These are phyloP conservation scores for Prunus yedoensis DNA, from an alignment of 331 rosid species.

Conservation along the genomic window DNA sequence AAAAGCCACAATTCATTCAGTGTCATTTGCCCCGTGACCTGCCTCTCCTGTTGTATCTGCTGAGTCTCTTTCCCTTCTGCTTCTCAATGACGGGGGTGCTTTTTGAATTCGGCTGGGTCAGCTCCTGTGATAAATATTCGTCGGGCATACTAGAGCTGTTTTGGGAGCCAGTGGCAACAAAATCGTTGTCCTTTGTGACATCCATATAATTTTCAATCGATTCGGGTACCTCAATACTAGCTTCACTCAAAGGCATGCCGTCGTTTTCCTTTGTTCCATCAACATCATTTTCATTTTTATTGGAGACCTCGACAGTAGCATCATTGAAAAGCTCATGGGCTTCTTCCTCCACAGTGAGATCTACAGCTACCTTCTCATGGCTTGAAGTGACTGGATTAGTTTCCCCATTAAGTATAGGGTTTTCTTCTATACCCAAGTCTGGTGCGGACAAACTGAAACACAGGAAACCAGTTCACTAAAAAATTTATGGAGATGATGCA, in stretches of 20 bases:
- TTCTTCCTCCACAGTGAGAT: constrained; percentile 31
- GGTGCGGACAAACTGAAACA: constrained; percentile 49
- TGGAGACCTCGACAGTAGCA: constrained; percentile 46
- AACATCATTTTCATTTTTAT: constrained; percentile 21
- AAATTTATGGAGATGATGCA: not conserved
- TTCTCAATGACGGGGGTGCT: constrained; percentile 27
- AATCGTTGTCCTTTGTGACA: constrained; percentile 27
- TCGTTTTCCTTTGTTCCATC: constrained; percentile 30
- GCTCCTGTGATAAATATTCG: constrained; percentile 36
- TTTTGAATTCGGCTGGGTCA: constrained; percentile 28
- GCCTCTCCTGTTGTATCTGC: constrained; percentile 54
- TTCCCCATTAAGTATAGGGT: constrained; percentile 23
- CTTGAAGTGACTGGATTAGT: constrained; percentile 25
- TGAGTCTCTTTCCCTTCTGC: constrained; percentile 42
- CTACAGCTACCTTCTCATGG: constrained; percentile 35
- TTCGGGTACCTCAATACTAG: constrained; percentile 48
- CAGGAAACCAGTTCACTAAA: constrained; percentile 21
- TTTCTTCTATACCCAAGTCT: constrained; percentile 37
- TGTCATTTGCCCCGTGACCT: constrained; percentile 21
- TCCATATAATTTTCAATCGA: constrained; percentile 21
- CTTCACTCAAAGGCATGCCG: constrained; percentile 24
- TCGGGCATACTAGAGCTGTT: constrained; percentile 49
- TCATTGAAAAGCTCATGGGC: constrained; percentile 42
- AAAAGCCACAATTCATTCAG: not conserved
- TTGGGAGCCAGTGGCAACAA: constrained; percentile 45